Base-by-base conservation (phyloP, 441 rosid species). In the Mallotus japonicus region DNA sequence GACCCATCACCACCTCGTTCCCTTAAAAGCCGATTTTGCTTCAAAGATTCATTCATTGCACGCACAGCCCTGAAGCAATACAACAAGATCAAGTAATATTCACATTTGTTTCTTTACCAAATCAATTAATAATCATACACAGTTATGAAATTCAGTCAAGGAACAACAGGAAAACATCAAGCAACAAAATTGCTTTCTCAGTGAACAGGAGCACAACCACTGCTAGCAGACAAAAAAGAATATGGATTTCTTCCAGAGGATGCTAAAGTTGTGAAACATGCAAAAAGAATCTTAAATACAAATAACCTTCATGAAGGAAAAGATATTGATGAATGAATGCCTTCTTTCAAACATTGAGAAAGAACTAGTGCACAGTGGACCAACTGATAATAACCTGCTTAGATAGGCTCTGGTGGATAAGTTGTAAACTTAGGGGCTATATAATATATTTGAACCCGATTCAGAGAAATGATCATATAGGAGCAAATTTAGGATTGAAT, bases 21-120 rank as follows among this genome's bases (percentile, higher is more conserved):
- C 77, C 84, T 87, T 79, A 86, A 74, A 72, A 87, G 78, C 65
- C 95, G 95, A 77, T 94, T 92, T 87, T 94, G 99, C 92, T 96
- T 96, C 89, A 94, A 71, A 15, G 92, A 83, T 89, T 96, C 99
- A 83, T 85, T 94, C 99, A 96, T 96, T 55, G 96, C 98, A 72
- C 98, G 89, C 57, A 94, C 99, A 80, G 98, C 98, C 97, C 99
- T 96, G 92, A 76, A 82, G 83, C 42, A 75, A 61, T 75, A 75
- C 40, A 74, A 47, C 14, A 49, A 28, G 32, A 55, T 19, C 17
- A 62, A 51, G 40, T 34, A 34, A 34, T 34, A 2, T 6, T 37
- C 40, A 37, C 40, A 37, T 37, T 6, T 37, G 40, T 37, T 37
- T 37, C 40, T 6, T 72, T 46, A 15, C 17, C n/a, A 40, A 62